Base-by-base conservation (phyloP, 1,284 basidiomycete species). In the Cystobasidium sp. region DNA sequence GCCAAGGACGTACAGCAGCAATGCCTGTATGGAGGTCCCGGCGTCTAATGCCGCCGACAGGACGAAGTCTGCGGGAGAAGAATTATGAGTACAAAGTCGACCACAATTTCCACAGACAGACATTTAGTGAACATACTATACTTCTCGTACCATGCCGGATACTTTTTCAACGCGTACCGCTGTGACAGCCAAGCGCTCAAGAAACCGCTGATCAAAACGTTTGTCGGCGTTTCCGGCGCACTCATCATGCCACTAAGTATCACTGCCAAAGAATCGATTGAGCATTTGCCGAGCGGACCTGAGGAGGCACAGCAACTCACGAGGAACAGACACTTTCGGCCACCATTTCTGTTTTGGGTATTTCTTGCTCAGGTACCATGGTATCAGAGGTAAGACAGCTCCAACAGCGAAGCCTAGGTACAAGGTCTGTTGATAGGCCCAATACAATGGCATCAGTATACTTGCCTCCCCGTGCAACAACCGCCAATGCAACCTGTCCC, bases 351-450 rank as follows among this genome's bases (percentile, higher is more conserved):
- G 51, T 68, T 63, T 56, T 31, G 79, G 77, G n/a, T 74, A 78
- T 6, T 76, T 47, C 44, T 76, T 78, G 67, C 78, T 75, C 6
- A 81, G 37, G 47, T 76, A n/a, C 79, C 79, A 81, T 0, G 80
- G 80, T 7, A 80, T 65, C 41, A 81, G 10, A 4, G 80, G 80
- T 0, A 81, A 68, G 16, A 80, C 14, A 6, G 76, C 76, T 10
- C 81, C 81, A 55, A 79, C 62, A 8, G 77, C 75, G 69, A 81
- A 81, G 44, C 81, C 81, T 76, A 76, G 75, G 68, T 80, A 77
- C 12, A 74, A 61, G 6, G 43, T 20, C 53, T 47, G 43, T 1
- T 16, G 41, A 64, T 22, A 6, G 14, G 14, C 6, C 18, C 20
- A 39, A 56, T 43, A n/a, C n/a, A 44, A 18, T 24, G 22, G 8